Conservation (phyloP, 2,329 filamentous ascomycete species). For the Chaetomiaceae sp. region DNA sequence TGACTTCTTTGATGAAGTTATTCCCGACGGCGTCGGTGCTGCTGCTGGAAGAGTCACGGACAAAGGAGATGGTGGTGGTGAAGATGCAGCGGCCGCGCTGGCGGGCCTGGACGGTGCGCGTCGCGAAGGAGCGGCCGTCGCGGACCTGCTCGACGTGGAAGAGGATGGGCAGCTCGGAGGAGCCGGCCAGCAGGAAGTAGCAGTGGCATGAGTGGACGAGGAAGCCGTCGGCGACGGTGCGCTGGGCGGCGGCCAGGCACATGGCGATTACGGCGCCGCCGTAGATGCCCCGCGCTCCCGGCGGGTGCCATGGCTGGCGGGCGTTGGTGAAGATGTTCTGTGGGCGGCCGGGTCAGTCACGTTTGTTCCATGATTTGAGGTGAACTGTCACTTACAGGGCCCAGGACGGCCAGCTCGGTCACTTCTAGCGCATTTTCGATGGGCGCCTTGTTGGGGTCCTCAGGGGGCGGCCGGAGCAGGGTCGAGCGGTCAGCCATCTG, state of each 20-base stretch:
- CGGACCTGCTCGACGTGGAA: constrained; percentile 95
- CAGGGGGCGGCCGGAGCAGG: constrained; percentile 69
- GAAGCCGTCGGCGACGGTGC: constrained; percentile 77
- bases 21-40: constrained; percentile 32
- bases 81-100: constrained; percentile 89
- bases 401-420: constrained; percentile 71
- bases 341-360: not conserved
- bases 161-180: constrained; percentile 76
- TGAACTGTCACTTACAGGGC: constrained; percentile 53
- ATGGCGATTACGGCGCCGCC: constrained; percentile 92
- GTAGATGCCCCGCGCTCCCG: constrained; percentile 87
- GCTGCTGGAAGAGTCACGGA: constrained; percentile 54
- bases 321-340: constrained; percentile 94
- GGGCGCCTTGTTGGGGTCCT: constrained; percentile 66
- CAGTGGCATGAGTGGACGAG: constrained; percentile 95
- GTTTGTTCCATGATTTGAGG: not conserved
- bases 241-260: constrained; percentile 80
- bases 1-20: too few species aligned
- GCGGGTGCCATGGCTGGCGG: constrained; percentile 84
- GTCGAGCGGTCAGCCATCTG: constrained; percentile 42
- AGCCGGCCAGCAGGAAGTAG: constrained; percentile 94
- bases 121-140: constrained; percentile 84
- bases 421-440: constrained; percentile 91
- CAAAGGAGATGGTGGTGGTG: constrained; percentile 90
- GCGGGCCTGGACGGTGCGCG: constrained; percentile 90